Evolutionary conservation across 1,139 yeast genomes (phyloP).

Genomic region (Debaryomycetaceae sp.): DNA sequence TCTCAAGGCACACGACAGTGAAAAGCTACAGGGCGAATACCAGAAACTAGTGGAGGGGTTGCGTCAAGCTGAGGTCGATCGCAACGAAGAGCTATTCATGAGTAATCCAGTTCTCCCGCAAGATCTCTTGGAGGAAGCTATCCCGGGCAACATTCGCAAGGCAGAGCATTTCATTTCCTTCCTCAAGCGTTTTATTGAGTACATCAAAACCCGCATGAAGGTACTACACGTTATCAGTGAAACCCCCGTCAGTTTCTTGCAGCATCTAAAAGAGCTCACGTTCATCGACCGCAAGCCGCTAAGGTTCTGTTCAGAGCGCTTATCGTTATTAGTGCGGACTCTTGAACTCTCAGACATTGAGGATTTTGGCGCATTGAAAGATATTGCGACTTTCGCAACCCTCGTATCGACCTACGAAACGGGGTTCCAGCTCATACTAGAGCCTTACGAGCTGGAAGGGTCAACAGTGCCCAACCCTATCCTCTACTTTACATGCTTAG

Average conservation of each 20-base stretch:
- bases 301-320: slow-evolving; percentile 82
- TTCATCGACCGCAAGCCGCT: slow-evolving; percentile 88
- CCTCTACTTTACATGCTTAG: slow-evolving; percentile 87
- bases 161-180: slow-evolving; percentile 96
- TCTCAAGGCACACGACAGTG: slow-evolving; percentile 73
- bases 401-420: slow-evolving; percentile 87
- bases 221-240: slow-evolving; percentile 94
- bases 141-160: slow-evolving; percentile 92
- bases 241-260: slow-evolving; percentile 86
- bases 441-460: slow-evolving; percentile 94
- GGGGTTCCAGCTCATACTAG: slow-evolving; percentile 84
- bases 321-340: slow-evolving; percentile 79
- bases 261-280: slow-evolving; percentile 86
- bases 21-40: slow-evolving; percentile 79
- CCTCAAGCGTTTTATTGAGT: slow-evolving; percentile 84
- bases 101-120: slow-evolving; percentile 80
- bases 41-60: slow-evolving; percentile 85
- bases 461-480: slow-evolving; percentile 98
- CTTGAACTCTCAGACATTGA: slow-evolving; percentile 82
- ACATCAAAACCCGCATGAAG: slow-evolving; percentile 93
- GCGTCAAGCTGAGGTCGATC: slow-evolving; percentile 61
- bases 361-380: slow-evolving; percentile 86
- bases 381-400: slow-evolving; percentile 95
- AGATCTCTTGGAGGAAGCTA: slow-evolving; percentile 81
- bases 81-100: slow-evolving; percentile 75